Evolutionary conservation across 1,139 yeast genomes (phyloP), one percentile per base, ranked within the genome.

Genomic region (Pichia terricola): DNA sequence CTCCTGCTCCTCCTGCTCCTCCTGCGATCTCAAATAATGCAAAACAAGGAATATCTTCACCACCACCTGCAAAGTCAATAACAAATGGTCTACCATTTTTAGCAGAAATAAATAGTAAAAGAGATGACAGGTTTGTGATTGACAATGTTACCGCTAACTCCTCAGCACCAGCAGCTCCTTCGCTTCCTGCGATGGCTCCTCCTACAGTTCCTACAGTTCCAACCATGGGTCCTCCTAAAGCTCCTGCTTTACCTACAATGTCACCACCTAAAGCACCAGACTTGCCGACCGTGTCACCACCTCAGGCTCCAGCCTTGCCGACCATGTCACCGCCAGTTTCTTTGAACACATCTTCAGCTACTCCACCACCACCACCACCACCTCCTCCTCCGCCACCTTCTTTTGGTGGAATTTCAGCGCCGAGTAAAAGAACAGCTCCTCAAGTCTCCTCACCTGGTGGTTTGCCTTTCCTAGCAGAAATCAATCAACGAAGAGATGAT

Each of bases 171-270:
- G 35, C 35, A n/a, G 7, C 25, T 6, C 25, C 80, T 38, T 81
- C 86, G 51, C 94, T 94, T 58, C 83, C 94, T 60, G 27, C 38
- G 4, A 33, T 40, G 6, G 83, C 80, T 27, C 94, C 94, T 56
- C 81, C 35, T 16, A 33, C 41, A 6, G 5, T 35, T 16, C 40
- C 42, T 2, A 4, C 34, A 5, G 7, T 22, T 4, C 26, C 41
- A 22, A 39, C 48, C 26, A 27, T 43, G 3, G 5, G 36, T 45
- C 31, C 30, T 11, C 43, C 38, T 26, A 41, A 49, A 22, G 37
- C 41, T 4, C 46, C 51, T 25, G 26, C 40, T 5, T 28, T 22
- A 34, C 35, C 35, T n/a, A 30, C 9, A 8, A 30, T 30, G 10
- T 6, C 25, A n/a, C 35, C 35, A 10, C 35, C 35, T 7, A 22